These are phyloP conservation scores for Jackrogersella multiformis DNA, from an alignment of 495 filamentous ascomycete genomes.

Conservation along the genomic window DNA sequence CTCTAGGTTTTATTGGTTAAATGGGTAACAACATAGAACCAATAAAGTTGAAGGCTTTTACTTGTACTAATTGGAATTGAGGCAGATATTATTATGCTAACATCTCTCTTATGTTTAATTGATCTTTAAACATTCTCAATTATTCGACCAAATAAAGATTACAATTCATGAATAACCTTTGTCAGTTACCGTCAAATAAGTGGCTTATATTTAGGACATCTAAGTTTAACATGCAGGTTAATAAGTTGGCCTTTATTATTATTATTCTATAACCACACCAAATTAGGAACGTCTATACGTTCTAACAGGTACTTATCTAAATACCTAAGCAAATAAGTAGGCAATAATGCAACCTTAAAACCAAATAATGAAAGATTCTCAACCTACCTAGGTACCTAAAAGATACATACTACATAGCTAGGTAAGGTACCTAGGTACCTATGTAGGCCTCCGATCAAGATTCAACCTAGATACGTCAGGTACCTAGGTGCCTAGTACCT, in stretches of 20 bases:
- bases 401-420: background rate
- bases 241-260: slow-evolving; percentile 7
- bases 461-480: background rate
- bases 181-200: background rate
- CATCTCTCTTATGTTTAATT: too few species aligned
- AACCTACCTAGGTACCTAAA: background rate
- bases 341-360: slow-evolving; percentile 5
- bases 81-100: too few species aligned
- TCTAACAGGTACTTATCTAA: too few species aligned
- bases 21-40: slow-evolving; percentile 12
- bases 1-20: slow-evolving; percentile 10
- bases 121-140: too few species aligned
- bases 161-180: slow-evolving; percentile 14
- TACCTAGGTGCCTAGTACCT: background rate
- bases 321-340: too few species aligned
- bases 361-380: background rate
- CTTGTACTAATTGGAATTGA: background rate
- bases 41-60: slow-evolving; percentile 3
- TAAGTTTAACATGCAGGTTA: slow-evolving; percentile 5
- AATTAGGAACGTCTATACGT: too few species aligned
- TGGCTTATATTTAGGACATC: slow-evolving; percentile 6
- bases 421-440: too few species aligned
- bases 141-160: slow-evolving; percentile 9
- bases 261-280: background rate
- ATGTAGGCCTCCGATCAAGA: slow-evolving; percentile 5